These are phyloP conservation scores for Trichoderma endophyticum DNA, from an alignment of 2,329 filamentous ascomycete genomes.

Conservation along the genomic window DNA sequence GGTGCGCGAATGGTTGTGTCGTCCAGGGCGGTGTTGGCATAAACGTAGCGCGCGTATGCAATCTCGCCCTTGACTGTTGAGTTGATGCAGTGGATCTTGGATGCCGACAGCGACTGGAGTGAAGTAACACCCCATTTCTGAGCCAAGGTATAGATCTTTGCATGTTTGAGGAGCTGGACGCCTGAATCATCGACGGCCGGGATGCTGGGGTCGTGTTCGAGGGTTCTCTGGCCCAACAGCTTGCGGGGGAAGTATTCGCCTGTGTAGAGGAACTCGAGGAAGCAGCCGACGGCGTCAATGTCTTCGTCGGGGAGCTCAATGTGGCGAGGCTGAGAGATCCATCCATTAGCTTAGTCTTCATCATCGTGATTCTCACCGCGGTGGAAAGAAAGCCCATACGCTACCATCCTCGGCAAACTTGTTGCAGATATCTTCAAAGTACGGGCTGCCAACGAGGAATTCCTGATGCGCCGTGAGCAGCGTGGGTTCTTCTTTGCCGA, in stretches of 20 bases:
- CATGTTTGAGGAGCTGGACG: slow-evolving; percentile 81
- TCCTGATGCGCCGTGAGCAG: slow-evolving; percentile 76
- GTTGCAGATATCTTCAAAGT: slow-evolving; percentile 62
- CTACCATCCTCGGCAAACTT: slow-evolving; percentile 59
- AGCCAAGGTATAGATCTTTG: slow-evolving; percentile 83
- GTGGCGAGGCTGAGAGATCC: slow-evolving; percentile 49
- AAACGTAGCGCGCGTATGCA: slow-evolving; percentile 86
- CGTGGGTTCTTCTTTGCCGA: slow-evolving; percentile 61
- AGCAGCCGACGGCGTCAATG: slow-evolving; percentile 36
- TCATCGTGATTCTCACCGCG: neutral
- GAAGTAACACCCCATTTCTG: slow-evolving; percentile 67
- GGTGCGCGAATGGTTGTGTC: slow-evolving; percentile 75
- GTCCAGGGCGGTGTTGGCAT: slow-evolving; percentile 67
- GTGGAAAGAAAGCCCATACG: slow-evolving; percentile 43
- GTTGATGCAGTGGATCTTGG: slow-evolving; percentile 89
- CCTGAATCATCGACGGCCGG: slow-evolving; percentile 73
- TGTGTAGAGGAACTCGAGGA: slow-evolving; percentile 43
- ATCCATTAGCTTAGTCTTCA: too few relatives aligned
- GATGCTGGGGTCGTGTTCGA: slow-evolving; percentile 65
- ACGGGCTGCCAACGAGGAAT: slow-evolving; percentile 71
- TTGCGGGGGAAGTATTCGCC: slow-evolving; percentile 68
- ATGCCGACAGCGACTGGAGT: slow-evolving; percentile 74
- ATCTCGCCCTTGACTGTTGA: slow-evolving; percentile 88
- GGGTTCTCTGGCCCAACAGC: slow-evolving; percentile 57
- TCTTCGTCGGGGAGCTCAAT: slow-evolving; percentile 57